Conservation (phyloP, 148 eudicot genomes). For the Persicaria maculosa region DNA sequence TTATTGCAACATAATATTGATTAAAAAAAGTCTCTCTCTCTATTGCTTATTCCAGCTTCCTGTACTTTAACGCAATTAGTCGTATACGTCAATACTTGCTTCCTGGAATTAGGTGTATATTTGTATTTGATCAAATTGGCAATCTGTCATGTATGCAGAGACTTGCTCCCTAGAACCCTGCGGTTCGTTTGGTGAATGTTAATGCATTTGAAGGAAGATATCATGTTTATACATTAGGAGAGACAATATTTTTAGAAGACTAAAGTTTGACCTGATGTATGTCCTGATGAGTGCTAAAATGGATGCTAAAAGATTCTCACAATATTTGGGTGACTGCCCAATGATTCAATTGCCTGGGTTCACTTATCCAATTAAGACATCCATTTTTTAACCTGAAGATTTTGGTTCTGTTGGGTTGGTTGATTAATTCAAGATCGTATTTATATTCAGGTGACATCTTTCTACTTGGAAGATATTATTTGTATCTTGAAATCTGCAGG, state of each 20-base stretch:
- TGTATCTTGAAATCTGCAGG: slow-evolving; percentile 36
- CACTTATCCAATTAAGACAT: slow-evolving; percentile 72
- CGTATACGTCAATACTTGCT: too few relatives aligned
- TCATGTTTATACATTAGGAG: background rate
- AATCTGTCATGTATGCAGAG: slow-evolving; percentile 42
- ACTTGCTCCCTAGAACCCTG: slow-evolving; percentile 79
- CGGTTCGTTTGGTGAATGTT: slow-evolving; percentile 68
- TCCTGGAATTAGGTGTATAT: too few relatives aligned
- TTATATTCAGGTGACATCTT: slow-evolving; percentile 61
- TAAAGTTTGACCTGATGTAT: slow-evolving; percentile 24
- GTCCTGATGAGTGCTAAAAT: slow-evolving; percentile 95
- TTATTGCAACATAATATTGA: background rate
- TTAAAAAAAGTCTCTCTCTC: background rate
- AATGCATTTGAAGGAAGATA: background rate
- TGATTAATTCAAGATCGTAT: background rate
- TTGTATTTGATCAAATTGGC: background rate
- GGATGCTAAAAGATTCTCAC: slow-evolving; percentile 89
- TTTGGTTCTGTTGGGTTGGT: background rate
- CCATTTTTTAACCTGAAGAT: background rate
- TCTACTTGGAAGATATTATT: slow-evolving; percentile 80
- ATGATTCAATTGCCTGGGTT: slow-evolving; percentile 87
- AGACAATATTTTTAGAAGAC: background rate
- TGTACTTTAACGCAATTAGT: background rate
- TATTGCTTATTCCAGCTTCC: background rate
- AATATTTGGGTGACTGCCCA: slow-evolving; percentile 93